Base-by-base conservation (phyloP, 2,329 filamentous ascomycete genomes). In the Samsoniella hepiali region DNA sequence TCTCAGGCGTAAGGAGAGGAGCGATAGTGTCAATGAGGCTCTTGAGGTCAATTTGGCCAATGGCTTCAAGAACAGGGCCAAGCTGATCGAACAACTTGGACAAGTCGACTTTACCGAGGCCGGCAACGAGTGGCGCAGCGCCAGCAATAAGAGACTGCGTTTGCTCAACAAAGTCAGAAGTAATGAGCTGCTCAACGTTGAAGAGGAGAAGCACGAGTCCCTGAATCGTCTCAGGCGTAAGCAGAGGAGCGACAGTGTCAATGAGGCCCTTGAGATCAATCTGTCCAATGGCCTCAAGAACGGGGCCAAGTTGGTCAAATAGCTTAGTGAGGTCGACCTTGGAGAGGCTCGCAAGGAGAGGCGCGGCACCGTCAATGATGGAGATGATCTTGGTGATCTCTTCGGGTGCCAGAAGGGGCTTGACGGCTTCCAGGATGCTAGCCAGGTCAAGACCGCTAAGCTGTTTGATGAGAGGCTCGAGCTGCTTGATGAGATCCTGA, bases 271-370 rank as follows among this genome's bases (percentile, higher is more conserved):
- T 47, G 56, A 67, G 65, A 47, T 70, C 67, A 15, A 69, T 53
- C 13, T 66, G 31, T 45, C 58, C 55, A 7, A 69, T n/a, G 7
- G 47, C 44, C 27, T 64, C 71, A 27, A 76, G 63, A 34, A 76
- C 61, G 11, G 74, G 73, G 17, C 65, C 65, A 4, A 63, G 40
- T 17, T 63, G 62, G 15, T 63, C 56, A 10, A 72, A 65, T 0
- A 72, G 29, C 7, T 70, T 72, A 59, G 71, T 61, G 0, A 78
- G 62, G 42, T 78, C 73, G 10, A 77, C 70, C 51, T 74, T 72
- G 50, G 70, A 70, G 5, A 78, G 65, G 2, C 69, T 72, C 5
- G 69, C 67, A 1, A 79, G 66, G 0, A 78, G 65, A 0, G 76
- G 76, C 32, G 63, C 64, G 63, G 72, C 72, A 36, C 68, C 68